Conservation (phyloP, 148 eudicot species). For the Vaccinium darrowii region DNA sequence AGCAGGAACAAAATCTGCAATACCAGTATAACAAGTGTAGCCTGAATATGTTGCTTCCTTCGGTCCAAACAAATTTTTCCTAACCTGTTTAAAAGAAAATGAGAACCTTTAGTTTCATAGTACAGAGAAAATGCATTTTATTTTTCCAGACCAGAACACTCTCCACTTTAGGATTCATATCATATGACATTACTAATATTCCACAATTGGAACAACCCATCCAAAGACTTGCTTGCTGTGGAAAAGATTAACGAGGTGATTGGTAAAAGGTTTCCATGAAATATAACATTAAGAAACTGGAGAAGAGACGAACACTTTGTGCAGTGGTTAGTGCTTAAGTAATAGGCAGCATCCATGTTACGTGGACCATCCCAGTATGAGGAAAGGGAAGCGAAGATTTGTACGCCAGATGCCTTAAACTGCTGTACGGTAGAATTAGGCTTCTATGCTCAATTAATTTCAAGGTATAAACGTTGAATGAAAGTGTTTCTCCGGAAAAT, state of each 20-base stretch:
- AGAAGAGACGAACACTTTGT: background rate
- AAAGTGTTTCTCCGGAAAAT: too few species aligned
- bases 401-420: background rate
- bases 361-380: background rate
- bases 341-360: background rate
- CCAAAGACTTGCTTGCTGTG: too few species aligned
- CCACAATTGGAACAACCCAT: background rate
- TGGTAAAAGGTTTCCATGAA: too few species aligned
- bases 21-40: slow-evolving; percentile 98
- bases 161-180: background rate
- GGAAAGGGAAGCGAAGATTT: background rate
- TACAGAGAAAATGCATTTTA: background rate
- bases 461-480: background rate
- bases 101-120: slow-evolving; percentile 2
- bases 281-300: background rate
- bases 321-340: background rate
- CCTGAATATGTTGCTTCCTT: slow-evolving; percentile 79
- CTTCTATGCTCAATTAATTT: background rate
- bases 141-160: background rate
- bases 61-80: slow-evolving; percentile 74
- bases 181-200: background rate
- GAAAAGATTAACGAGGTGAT: too few species aligned
- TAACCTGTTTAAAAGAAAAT: slow-evolving; percentile 45
- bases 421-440: background rate
- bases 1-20: slow-evolving; percentile 91